Percentiles rank a stretch among this genome's conserved stretches.
These are phyloP conservation scores for Candida pini DNA, from an alignment of 805 yeast genomes.

Conservation along the genomic window DNA sequence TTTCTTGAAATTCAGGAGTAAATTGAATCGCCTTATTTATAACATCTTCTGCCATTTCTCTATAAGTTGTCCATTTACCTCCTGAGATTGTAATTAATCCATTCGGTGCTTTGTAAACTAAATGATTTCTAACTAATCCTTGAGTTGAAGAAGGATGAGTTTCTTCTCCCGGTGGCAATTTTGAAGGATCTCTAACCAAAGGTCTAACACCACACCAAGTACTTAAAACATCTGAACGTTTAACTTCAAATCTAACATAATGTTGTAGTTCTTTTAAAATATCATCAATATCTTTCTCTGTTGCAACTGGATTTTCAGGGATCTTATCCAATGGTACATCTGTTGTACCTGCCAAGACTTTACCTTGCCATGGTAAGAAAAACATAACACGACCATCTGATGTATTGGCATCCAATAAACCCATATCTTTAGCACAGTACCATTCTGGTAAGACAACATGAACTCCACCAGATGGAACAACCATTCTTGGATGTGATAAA, in stretches of 20 bases:
- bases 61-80: conserved; percentile 97
- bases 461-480: conserved; percentile 92
- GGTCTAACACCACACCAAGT: conserved; percentile 99
- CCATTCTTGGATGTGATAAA: conserved; percentile 57
- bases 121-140: conserved; percentile 86
- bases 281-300: conserved; percentile 84
- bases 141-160: conserved; percentile 56
- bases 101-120: conserved; percentile 59
- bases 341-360: conserved; percentile 94
- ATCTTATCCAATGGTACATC: conserved; percentile 76
- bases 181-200: conserved; percentile 75
- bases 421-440: conserved; percentile 83
- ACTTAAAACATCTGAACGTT: conserved; percentile 83
- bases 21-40: conserved; percentile 62
- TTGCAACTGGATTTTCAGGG: conserved; percentile 74
- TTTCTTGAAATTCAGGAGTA: conserved; percentile 30
- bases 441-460: conserved; percentile 89
- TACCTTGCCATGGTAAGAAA: conserved; percentile 97
- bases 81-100: conserved; percentile 89
- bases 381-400: conserved; percentile 95
- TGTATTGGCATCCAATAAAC: conserved; percentile 86
- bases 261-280: conserved; percentile 83
- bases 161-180: conserved; percentile 21
- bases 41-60: conserved; percentile 97
- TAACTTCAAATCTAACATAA: conserved; percentile 82